A percentile compares a stretch with the other conserved stretches of the same genome.
Evolutionary conservation across 305 asterid genomes (phyloP).

Genomic region (Solanum hybrid): DNA sequence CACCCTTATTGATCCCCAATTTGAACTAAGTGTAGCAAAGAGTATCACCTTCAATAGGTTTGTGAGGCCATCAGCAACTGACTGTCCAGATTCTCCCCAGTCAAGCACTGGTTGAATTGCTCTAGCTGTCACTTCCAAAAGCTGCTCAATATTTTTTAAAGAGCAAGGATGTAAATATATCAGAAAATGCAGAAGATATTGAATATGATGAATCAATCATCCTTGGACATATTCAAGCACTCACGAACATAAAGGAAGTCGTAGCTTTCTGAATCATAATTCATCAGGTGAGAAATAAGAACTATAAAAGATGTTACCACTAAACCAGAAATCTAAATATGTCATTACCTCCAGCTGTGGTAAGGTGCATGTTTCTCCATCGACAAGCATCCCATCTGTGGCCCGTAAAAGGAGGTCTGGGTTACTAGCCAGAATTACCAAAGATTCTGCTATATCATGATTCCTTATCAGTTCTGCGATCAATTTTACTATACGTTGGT

Average conservation of each 20-base stretch:
- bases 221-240: not conserved
- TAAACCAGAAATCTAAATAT: conserved; percentile 1
- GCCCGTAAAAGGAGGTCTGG: conserved; percentile 94
- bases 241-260: not conserved
- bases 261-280: not conserved
- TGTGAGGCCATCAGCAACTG: conserved; percentile 82
- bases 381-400: conserved; percentile 95
- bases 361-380: conserved; percentile 96
- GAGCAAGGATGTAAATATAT: conserved; percentile 2
- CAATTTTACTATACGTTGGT: conserved; percentile 83
- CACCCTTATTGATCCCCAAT: not conserved
- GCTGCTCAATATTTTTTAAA: conserved; percentile 32
- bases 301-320: not conserved
- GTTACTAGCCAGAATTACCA: conserved; percentile 78
- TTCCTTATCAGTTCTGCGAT: conserved; percentile 91
- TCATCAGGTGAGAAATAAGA: not conserved
- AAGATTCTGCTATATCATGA: conserved; percentile 77
- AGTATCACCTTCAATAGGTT: conserved; percentile 63
- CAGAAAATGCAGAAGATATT: not conserved
- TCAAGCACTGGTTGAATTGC: conserved; percentile 79
- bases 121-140: conserved; percentile 82
- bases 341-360: conserved; percentile 86
- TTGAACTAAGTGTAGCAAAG: not conserved
- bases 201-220: conserved; percentile 2
- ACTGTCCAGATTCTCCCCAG: conserved; percentile 86